Base-by-base conservation (phyloP, 345 rosid genomes). In the Rhodamnia argentea region DNA sequence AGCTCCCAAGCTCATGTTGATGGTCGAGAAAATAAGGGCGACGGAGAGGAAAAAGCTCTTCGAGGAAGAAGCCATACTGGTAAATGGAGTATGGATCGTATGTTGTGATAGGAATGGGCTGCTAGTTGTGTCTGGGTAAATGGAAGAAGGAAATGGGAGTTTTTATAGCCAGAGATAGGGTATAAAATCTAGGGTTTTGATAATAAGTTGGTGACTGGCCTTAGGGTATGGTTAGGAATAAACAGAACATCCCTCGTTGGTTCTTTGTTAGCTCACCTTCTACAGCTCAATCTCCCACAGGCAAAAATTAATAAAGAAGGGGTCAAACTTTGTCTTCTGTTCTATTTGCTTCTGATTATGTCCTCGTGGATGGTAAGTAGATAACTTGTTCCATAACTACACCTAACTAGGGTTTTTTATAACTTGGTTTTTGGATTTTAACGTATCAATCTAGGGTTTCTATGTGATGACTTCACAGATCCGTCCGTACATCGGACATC, bases 21-120 rank as follows among this genome's bases (percentile, higher is more conserved):
- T 76, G 85, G 44, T 56, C n/a, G 86, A 83, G 84, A 87, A 54
- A 83, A 85, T 56, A 60, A 87, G 82, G 55, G 85, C 70, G 9
- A 86, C 0, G 22, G 83, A 44, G 18, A 87, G 50, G 14, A 85
- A 15, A 16, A 83, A 54, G 27, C 55, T n/a, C 6, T 64, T 57
- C 16, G 51, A 52, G 16, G 78, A 64, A 13, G 85, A 32, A 70
- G 78, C 89, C 90, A 89, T 90, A 18, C 23, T 54, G 10, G 11
- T 62, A 29, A 27, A 62, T 62, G 22, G 22, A 62, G 75, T 62
- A 2, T 3, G 75, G 75, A 62, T 29, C 3, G 5, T 62, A 42
- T 42, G 42, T 2, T 62, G 75, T 62, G 75, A 62, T 15, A 15
- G 47, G 78, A 37, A 70, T 70, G 13, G 78, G 37, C 10, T 37